Base-by-base conservation (phyloP, 1,284 basidiomycete species). In the Cutaneotrichosporon mucoides region DNA sequence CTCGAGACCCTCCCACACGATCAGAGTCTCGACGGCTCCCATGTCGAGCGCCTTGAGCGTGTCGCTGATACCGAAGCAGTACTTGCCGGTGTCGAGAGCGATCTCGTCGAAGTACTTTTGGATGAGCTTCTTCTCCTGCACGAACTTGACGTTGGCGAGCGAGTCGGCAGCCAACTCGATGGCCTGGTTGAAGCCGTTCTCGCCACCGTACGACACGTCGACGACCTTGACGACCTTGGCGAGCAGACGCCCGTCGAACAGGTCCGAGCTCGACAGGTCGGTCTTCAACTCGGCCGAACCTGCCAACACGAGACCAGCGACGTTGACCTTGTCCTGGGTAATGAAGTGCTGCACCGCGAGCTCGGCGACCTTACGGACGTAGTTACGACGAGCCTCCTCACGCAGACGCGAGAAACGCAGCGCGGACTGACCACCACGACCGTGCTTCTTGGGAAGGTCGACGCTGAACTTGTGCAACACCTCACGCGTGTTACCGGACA, bases 61-160 rank as follows among this genome's bases (percentile, higher is more conserved):
- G 76, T 99, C 96, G 13, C 91, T 90, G 64, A 99, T 85, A 80
- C 95, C 96, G 76, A 97, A 99, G 81, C 95, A 98, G 82, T 97
- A 99, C 79, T 90, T 92, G 72, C 88, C 92, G 16, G 92, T 95
- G 76, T 99, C 95, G 76, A 92, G 90, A 65, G 93, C 95, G 79
- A 99, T 99, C 81, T 99, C 96, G 76, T 99, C 95, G 79, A 99
- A 98, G 83, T 98, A 99, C 76, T 86, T 92, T 76, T 98, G 94
- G 69, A 97, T 96, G 47, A 97, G 85, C 77, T 84, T 89, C 84
- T 99, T 99, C 83, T 99, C 95, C 79, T 99, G 95, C 13, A 99
- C 93, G 69, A 99, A 99, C 78, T 99, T 99, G 82, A 99, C 96
- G 77, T 98, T 98, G 47, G 90, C 87, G 34, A 99, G 85, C 6